phyloP scores from a whole-genome alignment of 2,329 filamentous ascomycete genomes.

The Colletotrichum sp. region DNA sequence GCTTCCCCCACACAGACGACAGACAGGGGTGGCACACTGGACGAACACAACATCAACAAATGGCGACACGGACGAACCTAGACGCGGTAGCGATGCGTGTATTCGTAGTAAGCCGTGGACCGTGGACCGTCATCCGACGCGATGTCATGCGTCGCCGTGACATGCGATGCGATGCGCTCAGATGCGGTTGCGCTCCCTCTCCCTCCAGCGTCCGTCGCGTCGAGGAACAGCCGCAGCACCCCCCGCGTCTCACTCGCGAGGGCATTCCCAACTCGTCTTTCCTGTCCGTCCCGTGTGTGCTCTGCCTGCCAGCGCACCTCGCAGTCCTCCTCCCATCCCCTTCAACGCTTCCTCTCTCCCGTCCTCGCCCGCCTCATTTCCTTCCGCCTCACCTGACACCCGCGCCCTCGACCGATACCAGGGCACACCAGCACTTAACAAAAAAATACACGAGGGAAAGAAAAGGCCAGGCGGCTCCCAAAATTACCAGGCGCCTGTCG shows the following conservation, averaged over 20 bases:
- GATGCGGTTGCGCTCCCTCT: not conserved
- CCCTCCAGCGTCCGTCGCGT: not conserved
- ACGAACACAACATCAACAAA: conserved; percentile 17
- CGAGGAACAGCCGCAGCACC: not conserved
- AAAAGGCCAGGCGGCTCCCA: conserved; percentile 1
- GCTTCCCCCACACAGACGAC: not conserved
- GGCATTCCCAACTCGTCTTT: conserved; percentile 20
- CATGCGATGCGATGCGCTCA: conserved; percentile 2
- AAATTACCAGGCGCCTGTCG: conserved; percentile 16
- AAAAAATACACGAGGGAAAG: not conserved
- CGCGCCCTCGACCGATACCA: not conserved
- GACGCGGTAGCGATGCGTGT: not conserved
- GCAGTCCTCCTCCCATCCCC: not conserved
- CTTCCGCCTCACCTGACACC: not conserved
- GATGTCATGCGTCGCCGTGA: conserved; percentile 18
- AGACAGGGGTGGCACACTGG: not conserved
- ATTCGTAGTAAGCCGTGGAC: not conserved
- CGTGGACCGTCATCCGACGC: conserved; percentile 4
- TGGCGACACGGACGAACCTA: not conserved
- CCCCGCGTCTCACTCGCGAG: conserved; percentile 17
- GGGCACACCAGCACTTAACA: not conserved
- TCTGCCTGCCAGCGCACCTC: conserved; percentile 5
- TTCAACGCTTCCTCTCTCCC: not conserved
- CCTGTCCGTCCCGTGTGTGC: not conserved
- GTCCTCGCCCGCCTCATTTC: not conserved